phyloP scores from a whole-genome alignment of 768 basidiomycete genomes.

The Termitomyces heimii region DNA sequence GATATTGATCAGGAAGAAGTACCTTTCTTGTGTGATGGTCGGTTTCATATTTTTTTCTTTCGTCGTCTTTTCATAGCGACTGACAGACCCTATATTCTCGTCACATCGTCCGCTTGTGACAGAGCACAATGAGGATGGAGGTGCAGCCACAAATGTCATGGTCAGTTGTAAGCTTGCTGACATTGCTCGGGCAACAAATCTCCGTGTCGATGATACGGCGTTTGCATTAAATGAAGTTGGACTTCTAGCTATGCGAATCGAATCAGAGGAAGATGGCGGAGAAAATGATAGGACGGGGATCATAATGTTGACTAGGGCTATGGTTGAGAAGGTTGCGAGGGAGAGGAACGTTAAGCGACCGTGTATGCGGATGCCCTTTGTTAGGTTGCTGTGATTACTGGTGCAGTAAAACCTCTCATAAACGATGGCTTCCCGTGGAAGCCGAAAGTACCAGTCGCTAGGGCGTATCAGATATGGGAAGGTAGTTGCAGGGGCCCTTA shows the following conservation, averaged over 20 bases:
- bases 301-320: conserved; percentile 34
- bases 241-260: conserved; percentile 45
- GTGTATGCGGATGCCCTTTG: conserved; percentile 56
- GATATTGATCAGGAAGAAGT: conserved; percentile 20
- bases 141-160: conserved; percentile 62
- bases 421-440: too few relatives aligned
- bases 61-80: neutral
- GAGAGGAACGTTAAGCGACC: conserved; percentile 69
- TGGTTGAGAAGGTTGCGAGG: conserved; percentile 49
- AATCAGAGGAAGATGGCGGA: conserved; percentile 17
- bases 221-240: conserved; percentile 89
- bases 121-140: conserved; percentile 54
- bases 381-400: conserved; percentile 43
- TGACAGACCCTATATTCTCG: conserved; percentile 47
- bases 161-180: conserved; percentile 70
- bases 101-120: conserved; percentile 54
- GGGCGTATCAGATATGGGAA: too few relatives aligned
- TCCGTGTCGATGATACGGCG: conserved; percentile 80
- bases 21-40: conserved; percentile 35
- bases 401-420: too few relatives aligned
- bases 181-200: conserved; percentile 73
- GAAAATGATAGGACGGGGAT: conserved; percentile 21
- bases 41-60: neutral
- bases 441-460: too few relatives aligned
- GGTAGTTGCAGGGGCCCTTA: too few relatives aligned